These are phyloP conservation scores for Phlyctochytrium bullatum DNA, from an alignment of 192 early-diverging fungal species.

Conservation along the genomic window DNA sequence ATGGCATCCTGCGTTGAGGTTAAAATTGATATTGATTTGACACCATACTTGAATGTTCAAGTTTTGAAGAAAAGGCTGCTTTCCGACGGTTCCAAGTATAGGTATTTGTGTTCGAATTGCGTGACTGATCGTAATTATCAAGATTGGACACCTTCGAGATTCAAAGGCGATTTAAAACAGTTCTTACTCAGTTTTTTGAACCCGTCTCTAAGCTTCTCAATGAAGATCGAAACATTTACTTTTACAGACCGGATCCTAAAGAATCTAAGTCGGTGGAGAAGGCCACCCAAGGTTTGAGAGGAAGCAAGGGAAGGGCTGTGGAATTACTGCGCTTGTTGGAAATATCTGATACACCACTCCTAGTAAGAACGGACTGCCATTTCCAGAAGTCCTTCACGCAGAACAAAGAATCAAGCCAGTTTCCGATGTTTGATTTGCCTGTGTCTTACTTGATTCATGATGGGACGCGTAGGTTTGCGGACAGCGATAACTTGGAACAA, in stretches of 20 bases:
- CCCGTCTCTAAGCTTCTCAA: constrained; percentile 40
- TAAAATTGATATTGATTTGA: constrained; percentile 39
- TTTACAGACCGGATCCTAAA: constrained; percentile 49
- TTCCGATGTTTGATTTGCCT: constrained; percentile 62
- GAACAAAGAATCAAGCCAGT: constrained; percentile 40
- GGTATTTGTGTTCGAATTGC: not conserved
- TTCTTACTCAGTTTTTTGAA: constrained; percentile 63
- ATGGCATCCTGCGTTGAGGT: constrained; percentile 26
- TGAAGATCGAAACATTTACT: constrained; percentile 53
- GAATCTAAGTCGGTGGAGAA: constrained; percentile 27
- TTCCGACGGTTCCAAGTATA: not conserved
- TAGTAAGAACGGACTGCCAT: constrained; percentile 65
- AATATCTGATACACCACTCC: constrained; percentile 60
- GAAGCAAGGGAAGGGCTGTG: constrained; percentile 24
- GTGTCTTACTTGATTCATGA: constrained; percentile 54
- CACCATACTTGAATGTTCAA: constrained; percentile 37
- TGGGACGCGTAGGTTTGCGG: not conserved
- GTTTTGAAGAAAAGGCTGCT: not conserved
- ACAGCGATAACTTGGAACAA: not conserved
- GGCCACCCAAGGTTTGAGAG: too few species aligned
- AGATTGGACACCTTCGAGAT: constrained; percentile 9
- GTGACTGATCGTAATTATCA: not conserved
- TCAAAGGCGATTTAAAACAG: constrained; percentile 44
- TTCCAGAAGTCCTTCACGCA: constrained; percentile 47
- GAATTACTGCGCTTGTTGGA: constrained; percentile 29